phyloP scores from a whole-genome alignment of 1,284 basidiomycete species.

The Volvariella surrecta region DNA sequence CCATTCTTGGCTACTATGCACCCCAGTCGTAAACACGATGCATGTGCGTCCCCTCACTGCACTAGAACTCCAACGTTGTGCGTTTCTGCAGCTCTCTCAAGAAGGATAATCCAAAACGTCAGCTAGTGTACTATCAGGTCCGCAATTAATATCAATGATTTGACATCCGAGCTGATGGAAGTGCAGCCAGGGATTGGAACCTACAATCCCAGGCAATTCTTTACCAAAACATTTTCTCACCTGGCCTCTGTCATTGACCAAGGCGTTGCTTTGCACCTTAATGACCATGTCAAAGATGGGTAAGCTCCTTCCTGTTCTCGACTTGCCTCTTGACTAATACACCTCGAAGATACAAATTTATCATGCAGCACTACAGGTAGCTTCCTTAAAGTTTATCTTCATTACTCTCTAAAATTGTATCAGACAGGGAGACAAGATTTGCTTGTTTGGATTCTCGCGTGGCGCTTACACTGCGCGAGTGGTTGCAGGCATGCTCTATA shows the following conservation, averaged over 20 bases:
- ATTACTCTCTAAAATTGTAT: not conserved
- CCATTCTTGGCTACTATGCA: not conserved
- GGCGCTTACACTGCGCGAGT: constrained; percentile 13
- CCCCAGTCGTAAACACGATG: not conserved
- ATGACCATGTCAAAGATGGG: constrained; percentile 19
- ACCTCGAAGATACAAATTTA: constrained; percentile 8
- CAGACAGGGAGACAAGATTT: constrained; percentile 13
- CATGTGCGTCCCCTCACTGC: too few species aligned
- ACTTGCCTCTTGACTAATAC: not conserved
- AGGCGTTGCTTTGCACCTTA: constrained; percentile 14
- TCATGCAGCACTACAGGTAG: constrained; percentile 16
- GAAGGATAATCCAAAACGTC: constrained; percentile 39
- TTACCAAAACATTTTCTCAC: constrained; percentile 10
- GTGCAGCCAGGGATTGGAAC: constrained; percentile 1
- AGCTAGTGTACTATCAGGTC: constrained; percentile 60
- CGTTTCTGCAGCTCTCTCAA: constrained; percentile 41
- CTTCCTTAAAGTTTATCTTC: not conserved
- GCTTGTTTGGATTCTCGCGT: constrained; percentile 13
- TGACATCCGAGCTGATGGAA: not conserved
- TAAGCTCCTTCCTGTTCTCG: constrained; percentile 3
- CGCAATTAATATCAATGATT: constrained; percentile 4
- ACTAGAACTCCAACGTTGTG: constrained; percentile 38
- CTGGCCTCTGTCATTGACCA: constrained; percentile 13
- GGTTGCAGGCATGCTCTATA: constrained; percentile 14
- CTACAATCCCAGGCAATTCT: constrained; percentile 13